Evolutionary conservation across 768 basidiomycete genomes (phyloP), one percentile per base, ranked within the genome.

Genomic region (Suillus sp.): DNA sequence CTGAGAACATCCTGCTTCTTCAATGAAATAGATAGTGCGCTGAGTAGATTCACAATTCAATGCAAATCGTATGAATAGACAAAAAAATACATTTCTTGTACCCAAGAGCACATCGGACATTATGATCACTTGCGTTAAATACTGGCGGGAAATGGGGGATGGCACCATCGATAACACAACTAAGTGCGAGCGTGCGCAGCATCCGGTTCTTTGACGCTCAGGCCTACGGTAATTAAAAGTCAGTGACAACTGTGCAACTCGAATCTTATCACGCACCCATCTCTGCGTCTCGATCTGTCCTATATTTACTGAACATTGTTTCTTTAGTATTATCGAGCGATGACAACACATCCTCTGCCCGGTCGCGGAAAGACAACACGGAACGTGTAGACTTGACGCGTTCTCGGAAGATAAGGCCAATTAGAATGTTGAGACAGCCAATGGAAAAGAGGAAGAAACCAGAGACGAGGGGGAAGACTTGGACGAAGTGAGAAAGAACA

Each of bases 361-460:
- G 80, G 55, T 82, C 82, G 65, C 86, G 82, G 91, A 89, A 92
- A 27, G 84, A 78, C 27, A 82, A 83, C 71, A 93, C 79, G 22
- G 86, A 87, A 53, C 91, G 88, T 68, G 84, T 86, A 66, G 77
- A 68, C 74, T 90, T 92, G 65, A 83, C 87, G 1, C 73, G 74
- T 67, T 87, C 84, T 65, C 89, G 87, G 85, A 91, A 93, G 75
- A 92, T 81, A 72, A 94, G 85, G 37, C 92, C 91, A 68, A 90
- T 83, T 54, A 93, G 74, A 66, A 95, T 89, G 80, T 96, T 93
- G 71, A 91, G 74, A 74, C 91, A 93, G 5, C 91, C 93, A 59
- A 95, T 70, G 64, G 90, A 84, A 75, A 95, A 95, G 67, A 94
- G 80, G 78, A 95, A 84, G 82, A 92, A 94, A 34, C 90, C 91